These are phyloP conservation scores for Pyricularia sp. DNA, from an alignment of 2,329 filamentous ascomycete species.

Conservation along the genomic window DNA sequence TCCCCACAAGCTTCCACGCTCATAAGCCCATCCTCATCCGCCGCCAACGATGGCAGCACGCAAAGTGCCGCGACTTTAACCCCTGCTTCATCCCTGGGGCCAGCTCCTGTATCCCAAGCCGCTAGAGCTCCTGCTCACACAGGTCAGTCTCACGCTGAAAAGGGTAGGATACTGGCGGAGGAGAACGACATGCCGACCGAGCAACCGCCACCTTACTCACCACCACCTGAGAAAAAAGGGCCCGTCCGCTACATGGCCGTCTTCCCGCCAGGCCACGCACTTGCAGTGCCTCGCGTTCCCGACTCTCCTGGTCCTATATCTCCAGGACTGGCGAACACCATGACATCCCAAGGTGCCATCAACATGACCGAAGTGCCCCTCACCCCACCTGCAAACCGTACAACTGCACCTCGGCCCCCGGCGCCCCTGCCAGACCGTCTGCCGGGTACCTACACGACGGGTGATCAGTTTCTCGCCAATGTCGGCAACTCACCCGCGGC, in stretches of 20 bases:
- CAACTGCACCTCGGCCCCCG: conserved; percentile 10
- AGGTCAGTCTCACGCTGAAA: conserved; percentile 22
- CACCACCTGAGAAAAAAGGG: conserved; percentile 28
- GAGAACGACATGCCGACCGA: conserved; percentile 26
- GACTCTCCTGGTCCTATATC: conserved; percentile 53
- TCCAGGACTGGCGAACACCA: conserved; percentile 50
- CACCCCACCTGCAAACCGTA: conserved; percentile 27
- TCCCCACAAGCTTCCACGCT: not conserved
- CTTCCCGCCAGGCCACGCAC: conserved; percentile 43
- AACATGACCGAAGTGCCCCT: conserved; percentile 50
- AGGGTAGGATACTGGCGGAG: conserved; percentile 27
- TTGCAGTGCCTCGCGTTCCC: conserved; percentile 34
- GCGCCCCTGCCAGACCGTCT: conserved; percentile 31
- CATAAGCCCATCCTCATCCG: conserved; percentile 5
- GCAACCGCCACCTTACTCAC: conserved; percentile 45
- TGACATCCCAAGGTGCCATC: conserved; percentile 53
- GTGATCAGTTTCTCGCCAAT: conserved; percentile 31
- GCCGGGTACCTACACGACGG: conserved; percentile 34
- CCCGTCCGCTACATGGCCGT: conserved; percentile 45
- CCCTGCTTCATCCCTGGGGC: not conserved
- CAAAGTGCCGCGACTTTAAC: not conserved
- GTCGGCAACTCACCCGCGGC: conserved; percentile 26
- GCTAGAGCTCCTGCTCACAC: not conserved
- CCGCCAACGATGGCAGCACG: not conserved
- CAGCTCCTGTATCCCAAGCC: not conserved